Percentiles rank a stretch among this genome's conserved stretches.
Evolutionary conservation across 306 rosid species (phyloP).

Genomic region (Vigna reflexopilosa): DNA sequence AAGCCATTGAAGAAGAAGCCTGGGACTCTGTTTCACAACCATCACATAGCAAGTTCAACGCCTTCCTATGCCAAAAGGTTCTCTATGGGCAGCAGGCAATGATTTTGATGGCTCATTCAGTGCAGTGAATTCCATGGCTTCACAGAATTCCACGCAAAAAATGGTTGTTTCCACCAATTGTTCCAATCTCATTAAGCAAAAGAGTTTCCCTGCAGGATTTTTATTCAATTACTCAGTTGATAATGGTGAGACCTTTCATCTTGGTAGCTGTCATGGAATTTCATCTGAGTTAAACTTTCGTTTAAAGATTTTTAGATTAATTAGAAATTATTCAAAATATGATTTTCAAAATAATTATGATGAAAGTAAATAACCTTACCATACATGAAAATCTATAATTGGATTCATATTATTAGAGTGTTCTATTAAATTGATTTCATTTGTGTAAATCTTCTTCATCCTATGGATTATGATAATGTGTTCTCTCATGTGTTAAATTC

Average conservation of each 20-base stretch:
- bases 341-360: background rate
- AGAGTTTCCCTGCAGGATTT: conserved; percentile 76
- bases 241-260: conserved; percentile 56
- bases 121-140: conserved; percentile 38
- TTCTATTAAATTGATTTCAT: background rate
- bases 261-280: background rate
- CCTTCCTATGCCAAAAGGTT: conserved; percentile 23
- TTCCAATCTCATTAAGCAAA: conserved; percentile 66
- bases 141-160: conserved; percentile 52
- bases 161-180: conserved; percentile 47
- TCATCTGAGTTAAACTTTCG: background rate
- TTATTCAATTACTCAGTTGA: conserved; percentile 54
- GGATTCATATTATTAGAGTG: background rate
- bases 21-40: conserved; percentile 51
- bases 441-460: background rate
- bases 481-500: background rate
- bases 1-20: conserved; percentile 59
- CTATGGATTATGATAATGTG: background rate
- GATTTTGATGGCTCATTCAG: conserved; percentile 51
- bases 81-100: conserved; percentile 33
- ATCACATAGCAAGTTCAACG: conserved; percentile 45
- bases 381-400: background rate
- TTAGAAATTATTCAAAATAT: background rate
- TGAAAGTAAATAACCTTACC: background rate
- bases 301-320: background rate